A percentile compares a stretch with the other conserved stretches of the same genome.
Conservation (phyloP, 2,329 filamentous ascomycete genomes). For the Claviceps arundinis region DNA sequence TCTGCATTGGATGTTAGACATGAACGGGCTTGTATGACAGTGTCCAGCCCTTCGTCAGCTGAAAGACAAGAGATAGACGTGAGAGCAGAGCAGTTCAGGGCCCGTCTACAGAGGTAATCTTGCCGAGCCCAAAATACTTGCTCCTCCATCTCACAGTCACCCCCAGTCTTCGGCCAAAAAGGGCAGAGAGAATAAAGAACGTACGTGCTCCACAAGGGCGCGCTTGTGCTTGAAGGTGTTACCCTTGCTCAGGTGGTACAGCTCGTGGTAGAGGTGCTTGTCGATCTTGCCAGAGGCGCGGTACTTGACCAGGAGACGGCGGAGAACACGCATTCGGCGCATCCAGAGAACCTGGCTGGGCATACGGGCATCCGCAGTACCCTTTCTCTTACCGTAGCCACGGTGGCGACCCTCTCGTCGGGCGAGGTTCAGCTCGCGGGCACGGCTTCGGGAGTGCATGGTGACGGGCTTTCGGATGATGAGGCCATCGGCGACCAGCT, state of each 20-base stretch:
- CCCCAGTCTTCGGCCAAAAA: not conserved
- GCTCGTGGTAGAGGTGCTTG: constrained; percentile 99
- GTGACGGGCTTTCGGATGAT: constrained; percentile 99
- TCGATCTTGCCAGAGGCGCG: constrained; percentile 99
- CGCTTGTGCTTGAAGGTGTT: constrained; percentile 99
- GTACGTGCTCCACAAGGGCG: constrained; percentile 98
- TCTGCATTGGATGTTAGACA: constrained; percentile 41
- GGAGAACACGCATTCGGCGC: constrained; percentile 98
- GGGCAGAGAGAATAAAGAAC: constrained; percentile 27
- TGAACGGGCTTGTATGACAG: not conserved
- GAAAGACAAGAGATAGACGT: too few species aligned
- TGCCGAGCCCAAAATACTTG: too few species aligned
- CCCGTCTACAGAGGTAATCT: too few species aligned
- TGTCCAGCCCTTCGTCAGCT: too few species aligned
- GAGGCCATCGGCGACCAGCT: constrained; percentile 98
- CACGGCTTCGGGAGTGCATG: constrained; percentile 97
- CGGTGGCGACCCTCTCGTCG: constrained; percentile 94
- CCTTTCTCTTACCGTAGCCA: constrained; percentile 99
- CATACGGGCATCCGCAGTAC: constrained; percentile 99
- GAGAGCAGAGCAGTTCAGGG: too few species aligned
- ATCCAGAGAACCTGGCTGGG: constrained; percentile 98
- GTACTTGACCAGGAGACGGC: constrained; percentile 98
- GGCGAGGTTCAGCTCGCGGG: constrained; percentile 87
- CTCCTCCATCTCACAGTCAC: too few species aligned
- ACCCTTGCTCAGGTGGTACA: constrained; percentile 99